Conservation (phyloP, 2,329 filamentous ascomycete genomes). For the Colletotrichum sp. region DNA sequence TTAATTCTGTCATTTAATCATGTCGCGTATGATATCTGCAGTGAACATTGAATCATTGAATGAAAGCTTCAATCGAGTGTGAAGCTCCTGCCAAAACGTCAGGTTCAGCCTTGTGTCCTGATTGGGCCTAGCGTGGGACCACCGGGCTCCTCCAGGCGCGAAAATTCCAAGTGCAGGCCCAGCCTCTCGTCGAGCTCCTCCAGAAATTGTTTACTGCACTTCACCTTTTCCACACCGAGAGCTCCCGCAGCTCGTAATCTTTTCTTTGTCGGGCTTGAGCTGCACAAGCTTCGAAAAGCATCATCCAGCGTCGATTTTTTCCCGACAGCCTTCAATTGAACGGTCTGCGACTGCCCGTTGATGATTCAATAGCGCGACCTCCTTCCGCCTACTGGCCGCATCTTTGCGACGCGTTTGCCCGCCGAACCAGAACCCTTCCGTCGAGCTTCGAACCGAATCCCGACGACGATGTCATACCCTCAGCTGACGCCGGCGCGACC, state of each 20-base stretch:
- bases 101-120: slow-evolving; percentile 36
- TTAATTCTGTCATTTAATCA: not conserved
- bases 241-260: slow-evolving; percentile 13
- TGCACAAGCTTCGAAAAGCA: not conserved
- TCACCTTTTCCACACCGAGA: slow-evolving; percentile 11
- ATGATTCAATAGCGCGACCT: slow-evolving; percentile 32
- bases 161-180: slow-evolving; percentile 40
- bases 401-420: slow-evolving; percentile 21
- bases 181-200: slow-evolving; percentile 32
- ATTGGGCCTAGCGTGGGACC: slow-evolving; percentile 38
- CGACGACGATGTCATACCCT: slow-evolving; percentile 57
- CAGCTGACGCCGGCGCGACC: slow-evolving; percentile 72
- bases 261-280: slow-evolving; percentile 4
- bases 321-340: slow-evolving; percentile 2
- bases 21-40: not conserved
- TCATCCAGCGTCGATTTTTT: not conserved
- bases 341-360: slow-evolving; percentile 25
- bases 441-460: slow-evolving; percentile 16
- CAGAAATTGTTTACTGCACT: slow-evolving; percentile 36
- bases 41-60: not conserved
- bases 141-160: slow-evolving; percentile 26
- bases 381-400: slow-evolving; percentile 19
- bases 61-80: not conserved
- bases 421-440: not conserved
- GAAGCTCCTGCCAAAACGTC: not conserved